These are phyloP conservation scores for Boletus semigastroideus DNA, from an alignment of 1,284 basidiomycete species.

Conservation along the genomic window DNA sequence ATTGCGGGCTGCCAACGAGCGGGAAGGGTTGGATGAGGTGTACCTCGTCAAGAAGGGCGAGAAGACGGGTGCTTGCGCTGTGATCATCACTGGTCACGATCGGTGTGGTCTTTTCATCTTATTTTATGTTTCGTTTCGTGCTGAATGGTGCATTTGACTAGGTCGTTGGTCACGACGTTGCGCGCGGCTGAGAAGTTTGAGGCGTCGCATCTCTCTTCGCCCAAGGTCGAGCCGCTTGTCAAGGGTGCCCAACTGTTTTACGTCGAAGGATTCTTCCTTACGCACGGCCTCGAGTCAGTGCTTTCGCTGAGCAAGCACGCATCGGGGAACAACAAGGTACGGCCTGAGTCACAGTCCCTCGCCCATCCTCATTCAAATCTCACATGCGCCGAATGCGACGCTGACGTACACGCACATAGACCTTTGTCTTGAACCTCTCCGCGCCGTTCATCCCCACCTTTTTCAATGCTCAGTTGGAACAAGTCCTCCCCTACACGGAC, in stretches of 20 bases:
- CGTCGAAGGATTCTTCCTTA: constrained; percentile 97
- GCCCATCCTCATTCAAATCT: background rate
- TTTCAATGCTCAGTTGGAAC: constrained; percentile 81
- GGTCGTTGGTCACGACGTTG: constrained; percentile 92
- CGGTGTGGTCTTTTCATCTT: constrained; percentile 46
- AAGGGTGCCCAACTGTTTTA: constrained; percentile 87
- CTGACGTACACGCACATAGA: constrained; percentile 41
- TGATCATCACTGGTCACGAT: constrained; percentile 92
- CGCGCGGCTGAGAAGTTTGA: constrained; percentile 91
- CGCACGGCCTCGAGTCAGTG: constrained; percentile 82
- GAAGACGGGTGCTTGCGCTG: constrained; percentile 96
- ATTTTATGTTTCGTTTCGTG: background rate
- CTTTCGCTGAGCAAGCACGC: constrained; percentile 81
- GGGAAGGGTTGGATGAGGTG: constrained; percentile 86
- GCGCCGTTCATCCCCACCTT: constrained; percentile 98
- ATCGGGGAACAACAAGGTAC: constrained; percentile 75
- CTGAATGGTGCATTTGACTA: constrained; percentile 31
- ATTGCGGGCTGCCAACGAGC: constrained; percentile 89
- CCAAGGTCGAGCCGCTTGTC: constrained; percentile 75
- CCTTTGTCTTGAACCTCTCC: constrained; percentile 91
- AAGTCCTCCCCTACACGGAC: constrained; percentile 72
- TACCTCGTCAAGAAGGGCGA: constrained; percentile 88
- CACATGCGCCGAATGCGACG: background rate
- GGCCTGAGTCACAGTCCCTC: background rate
- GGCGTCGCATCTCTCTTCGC: constrained; percentile 76